Percentiles rank a stretch among this genome's conserved stretches.
Evolutionary conservation across 495 filamentous ascomycete genomes (phyloP).

Genomic region (Niebla homalea): DNA sequence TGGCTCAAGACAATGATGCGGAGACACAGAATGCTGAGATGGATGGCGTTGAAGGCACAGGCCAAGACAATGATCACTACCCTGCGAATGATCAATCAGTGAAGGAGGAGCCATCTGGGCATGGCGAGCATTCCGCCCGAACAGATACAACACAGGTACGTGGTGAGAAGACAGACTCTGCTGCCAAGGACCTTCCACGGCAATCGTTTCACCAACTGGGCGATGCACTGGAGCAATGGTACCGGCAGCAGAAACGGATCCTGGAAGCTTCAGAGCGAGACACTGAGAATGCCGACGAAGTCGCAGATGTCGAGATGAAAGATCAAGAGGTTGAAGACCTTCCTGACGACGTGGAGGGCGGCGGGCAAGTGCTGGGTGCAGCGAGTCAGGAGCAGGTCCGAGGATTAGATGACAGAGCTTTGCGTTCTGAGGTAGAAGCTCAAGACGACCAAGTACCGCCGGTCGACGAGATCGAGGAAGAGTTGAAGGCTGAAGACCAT

Average conservation of each 20-base stretch:
- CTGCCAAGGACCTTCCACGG: background rate
- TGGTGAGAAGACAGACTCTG: no score
- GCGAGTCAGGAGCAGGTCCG: conserved; percentile 76
- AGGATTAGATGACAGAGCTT: conserved; percentile 69
- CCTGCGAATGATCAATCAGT: no score
- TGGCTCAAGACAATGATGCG: conserved; percentile 13
- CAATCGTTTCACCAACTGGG: conserved; percentile 85
- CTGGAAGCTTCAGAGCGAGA: conserved; percentile 50
- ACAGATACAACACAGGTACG: no score
- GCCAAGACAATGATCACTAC: no score
- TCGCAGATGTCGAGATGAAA: conserved; percentile 46
- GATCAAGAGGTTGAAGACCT: conserved; percentile 81
- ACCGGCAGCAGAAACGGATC: conserved; percentile 71
- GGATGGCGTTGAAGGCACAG: conserved; percentile 10
- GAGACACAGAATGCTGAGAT: conserved; percentile 24
- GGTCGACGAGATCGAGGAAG: conserved; percentile 44
- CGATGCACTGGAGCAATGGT: conserved; percentile 86
- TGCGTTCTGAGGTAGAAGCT: conserved; percentile 54
- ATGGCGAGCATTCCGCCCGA: no score
- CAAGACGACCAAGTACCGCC: conserved; percentile 40
- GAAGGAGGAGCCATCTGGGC: no score
- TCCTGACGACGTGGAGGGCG: conserved; percentile 58
- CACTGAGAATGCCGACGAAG: conserved; percentile 33
- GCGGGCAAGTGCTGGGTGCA: conserved; percentile 82
- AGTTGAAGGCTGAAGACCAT: conserved; percentile 26